Percentiles rank a stretch among this genome's conserved stretches.
Conservation (phyloP, 768 basidiomycete genomes). For the Hygrophoropsis aurantiaca region DNA sequence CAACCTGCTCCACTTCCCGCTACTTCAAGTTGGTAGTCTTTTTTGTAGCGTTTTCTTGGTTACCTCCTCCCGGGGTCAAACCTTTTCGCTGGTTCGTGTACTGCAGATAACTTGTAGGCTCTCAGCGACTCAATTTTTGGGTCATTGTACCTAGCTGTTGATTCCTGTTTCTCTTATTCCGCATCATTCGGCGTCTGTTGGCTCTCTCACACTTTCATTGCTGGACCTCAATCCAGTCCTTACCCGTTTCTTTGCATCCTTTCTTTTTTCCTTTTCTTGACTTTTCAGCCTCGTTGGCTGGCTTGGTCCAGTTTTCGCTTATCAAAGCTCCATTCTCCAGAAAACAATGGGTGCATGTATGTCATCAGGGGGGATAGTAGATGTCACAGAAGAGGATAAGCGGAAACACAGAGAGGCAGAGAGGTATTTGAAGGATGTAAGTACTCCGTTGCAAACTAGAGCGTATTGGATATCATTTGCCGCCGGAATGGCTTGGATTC, state of each 20-base stretch:
- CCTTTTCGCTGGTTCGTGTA: background rate
- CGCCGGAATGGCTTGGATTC: too few species aligned
- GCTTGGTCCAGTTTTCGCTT: too few species aligned
- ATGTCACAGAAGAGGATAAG: conserved; percentile 70
- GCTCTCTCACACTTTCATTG: background rate
- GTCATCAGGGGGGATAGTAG: conserved; percentile 55
- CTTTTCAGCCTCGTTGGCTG: background rate
- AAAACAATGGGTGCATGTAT: conserved; percentile 76
- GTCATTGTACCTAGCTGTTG: background rate
- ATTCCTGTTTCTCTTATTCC: background rate
- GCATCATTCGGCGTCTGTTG: background rate
- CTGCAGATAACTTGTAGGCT: background rate
- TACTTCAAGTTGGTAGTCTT: background rate
- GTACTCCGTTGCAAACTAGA: conserved; percentile 19
- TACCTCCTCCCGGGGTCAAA: background rate
- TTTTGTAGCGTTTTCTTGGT: background rate
- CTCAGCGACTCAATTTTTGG: background rate
- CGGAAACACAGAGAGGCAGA: conserved; percentile 67
- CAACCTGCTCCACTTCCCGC: too few species aligned
- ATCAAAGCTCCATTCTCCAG: too few species aligned
- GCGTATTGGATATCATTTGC: background rate
- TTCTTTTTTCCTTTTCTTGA: background rate
- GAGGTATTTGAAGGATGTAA: conserved; percentile 74
- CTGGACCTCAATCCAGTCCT: background rate
- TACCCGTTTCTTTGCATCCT: background rate